Evolutionary conservation across 2,329 filamentous ascomycete genomes (phyloP), one percentile per base, ranked within the genome.

Genomic region (Dothiorella sarmentorum): DNA sequence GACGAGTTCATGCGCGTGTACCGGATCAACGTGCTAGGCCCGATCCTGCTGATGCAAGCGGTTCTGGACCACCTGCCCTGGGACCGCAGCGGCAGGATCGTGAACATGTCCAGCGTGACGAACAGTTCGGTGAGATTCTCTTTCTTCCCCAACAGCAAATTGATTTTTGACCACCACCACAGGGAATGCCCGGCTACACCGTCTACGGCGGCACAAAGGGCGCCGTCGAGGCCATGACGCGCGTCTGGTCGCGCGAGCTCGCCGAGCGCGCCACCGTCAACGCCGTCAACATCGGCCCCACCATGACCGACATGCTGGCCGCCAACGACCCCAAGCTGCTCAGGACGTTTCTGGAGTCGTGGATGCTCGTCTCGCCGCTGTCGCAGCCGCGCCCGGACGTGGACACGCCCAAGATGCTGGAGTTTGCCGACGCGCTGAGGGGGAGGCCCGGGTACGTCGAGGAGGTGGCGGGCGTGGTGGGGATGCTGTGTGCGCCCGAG

Each of bases 151-250:
- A 20, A 17, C n/a, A n/a, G n/a, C n/a, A n/a, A n/a, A n/a, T n/a
- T n/a, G n/a, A n/a, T 20, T 7, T 9, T 20, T 20, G n/a, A 15
- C 7, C 6, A 15, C 29, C 15, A 10, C 33, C 43, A n/a, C 40
- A 35, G 42, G 59, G 59, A 20, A 58, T 42, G 33, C 24, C 27
- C 1, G 42, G 45, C 4, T 42, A 45, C 24, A 51, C 26, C 33
- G n/a, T 60, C 17, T 60, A 60, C 42, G 55, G 53, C 17, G 59
- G 59, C 53, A 42, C 59, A 17, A 60, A 60, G 27, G 59, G 38
- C 27, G 59, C 59, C 2, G 9, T 60, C 49, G 59, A 60, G 43
- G 42, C 59, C 9, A 58, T 60, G 53, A 51, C 59, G 35, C 59
- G 59, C 15, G 42, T 56, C 5, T 60, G 59, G 59, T 29, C 40